Percentiles rank a stretch among this genome's conserved stretches.
These are phyloP conservation scores for Mortierella sp. DNA, from an alignment of 371 early-diverging fungal genomes.

Conservation along the genomic window DNA sequence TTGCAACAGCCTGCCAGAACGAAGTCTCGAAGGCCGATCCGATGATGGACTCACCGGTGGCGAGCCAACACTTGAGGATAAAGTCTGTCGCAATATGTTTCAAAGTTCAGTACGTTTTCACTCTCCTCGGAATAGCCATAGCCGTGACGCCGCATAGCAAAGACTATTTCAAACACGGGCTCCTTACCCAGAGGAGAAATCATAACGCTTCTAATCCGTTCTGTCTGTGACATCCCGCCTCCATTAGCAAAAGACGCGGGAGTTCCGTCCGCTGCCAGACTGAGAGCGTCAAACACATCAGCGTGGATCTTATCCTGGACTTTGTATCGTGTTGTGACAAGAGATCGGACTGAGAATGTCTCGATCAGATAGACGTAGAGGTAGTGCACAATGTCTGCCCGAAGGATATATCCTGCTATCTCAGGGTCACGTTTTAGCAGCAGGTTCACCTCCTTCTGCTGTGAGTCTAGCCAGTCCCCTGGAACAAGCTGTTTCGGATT, in stretches of 20 bases:
- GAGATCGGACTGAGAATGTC: slow-evolving; percentile 18
- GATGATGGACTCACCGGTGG: slow-evolving; percentile 29
- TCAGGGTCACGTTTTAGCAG: slow-evolving; percentile 20
- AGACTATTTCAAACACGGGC: not conserved
- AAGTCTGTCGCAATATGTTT: slow-evolving; percentile 11
- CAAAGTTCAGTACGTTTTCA: too few species aligned
- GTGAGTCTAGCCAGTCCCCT: slow-evolving; percentile 27
- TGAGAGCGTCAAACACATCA: slow-evolving; percentile 8
- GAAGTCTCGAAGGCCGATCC: slow-evolving; percentile 28
- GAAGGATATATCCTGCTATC: slow-evolving; percentile 28
- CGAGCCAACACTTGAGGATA: slow-evolving; percentile 47
- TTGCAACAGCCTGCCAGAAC: slow-evolving; percentile 38
- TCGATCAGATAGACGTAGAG: slow-evolving; percentile 23
- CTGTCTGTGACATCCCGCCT: not conserved
- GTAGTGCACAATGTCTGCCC: slow-evolving; percentile 42
- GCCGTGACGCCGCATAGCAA: not conserved
- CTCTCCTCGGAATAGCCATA: too few species aligned
- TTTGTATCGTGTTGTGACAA: slow-evolving; percentile 24
- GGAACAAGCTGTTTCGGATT: slow-evolving; percentile 20
- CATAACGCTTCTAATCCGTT: not conserved
- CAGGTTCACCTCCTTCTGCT: slow-evolving; percentile 7
- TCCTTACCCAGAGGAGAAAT: slow-evolving; percentile 16
- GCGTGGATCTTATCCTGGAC: slow-evolving; percentile 22
- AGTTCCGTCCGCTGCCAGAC: not conserved
- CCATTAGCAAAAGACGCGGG: slow-evolving; percentile 1